Evolutionary conservation across 139 green algal species (phyloP).

Genomic region (Chlorella sp.): DNA sequence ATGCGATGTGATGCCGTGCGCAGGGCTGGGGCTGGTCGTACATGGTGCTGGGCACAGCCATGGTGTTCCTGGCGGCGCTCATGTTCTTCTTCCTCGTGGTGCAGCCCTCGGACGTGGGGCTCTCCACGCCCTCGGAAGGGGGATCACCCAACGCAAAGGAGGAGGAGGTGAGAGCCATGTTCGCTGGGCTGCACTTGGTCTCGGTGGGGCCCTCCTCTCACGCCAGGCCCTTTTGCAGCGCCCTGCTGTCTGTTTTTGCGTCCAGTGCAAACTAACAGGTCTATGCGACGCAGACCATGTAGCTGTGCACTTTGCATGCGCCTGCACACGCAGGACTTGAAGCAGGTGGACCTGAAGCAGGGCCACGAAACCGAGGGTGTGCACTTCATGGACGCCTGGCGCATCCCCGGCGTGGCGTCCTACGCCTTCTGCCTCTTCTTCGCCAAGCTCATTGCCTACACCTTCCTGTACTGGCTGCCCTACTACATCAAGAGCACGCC

Average conservation of each 20-base stretch:
- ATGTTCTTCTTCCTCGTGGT: slow-evolving; percentile 77
- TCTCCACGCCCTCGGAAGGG: background rate
- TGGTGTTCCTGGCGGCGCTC: slow-evolving; percentile 42
- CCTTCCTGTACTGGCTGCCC: slow-evolving; percentile 97
- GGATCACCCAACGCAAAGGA: background rate
- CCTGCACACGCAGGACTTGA: too few relatives aligned
- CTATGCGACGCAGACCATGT: too few relatives aligned
- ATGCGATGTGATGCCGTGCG: too few relatives aligned
- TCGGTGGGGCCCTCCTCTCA: too few relatives aligned
- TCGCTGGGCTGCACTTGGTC: too few relatives aligned
- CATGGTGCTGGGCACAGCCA: slow-evolving; percentile 68
- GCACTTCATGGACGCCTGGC: slow-evolving; percentile 75
- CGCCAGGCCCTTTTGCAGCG: too few relatives aligned
- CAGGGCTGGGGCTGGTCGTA: slow-evolving; percentile 92
- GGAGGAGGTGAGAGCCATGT: slow-evolving; percentile 15
- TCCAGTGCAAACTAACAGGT: too few relatives aligned
- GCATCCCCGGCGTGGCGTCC: slow-evolving; percentile 82
- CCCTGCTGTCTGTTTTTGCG: too few relatives aligned
- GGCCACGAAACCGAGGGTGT: slow-evolving; percentile 39
- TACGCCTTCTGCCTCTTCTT: slow-evolving; percentile 96
- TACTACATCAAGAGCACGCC: slow-evolving; percentile 88
- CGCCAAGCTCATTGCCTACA: slow-evolving; percentile 96
- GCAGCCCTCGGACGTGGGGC: slow-evolving; percentile 71
- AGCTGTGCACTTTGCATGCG: too few relatives aligned
- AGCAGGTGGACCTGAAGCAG: slow-evolving; percentile 4